Evolutionary conservation across 176 grass and related monocot genomes (phyloP).

Genomic region (Avena atlantica): DNA sequence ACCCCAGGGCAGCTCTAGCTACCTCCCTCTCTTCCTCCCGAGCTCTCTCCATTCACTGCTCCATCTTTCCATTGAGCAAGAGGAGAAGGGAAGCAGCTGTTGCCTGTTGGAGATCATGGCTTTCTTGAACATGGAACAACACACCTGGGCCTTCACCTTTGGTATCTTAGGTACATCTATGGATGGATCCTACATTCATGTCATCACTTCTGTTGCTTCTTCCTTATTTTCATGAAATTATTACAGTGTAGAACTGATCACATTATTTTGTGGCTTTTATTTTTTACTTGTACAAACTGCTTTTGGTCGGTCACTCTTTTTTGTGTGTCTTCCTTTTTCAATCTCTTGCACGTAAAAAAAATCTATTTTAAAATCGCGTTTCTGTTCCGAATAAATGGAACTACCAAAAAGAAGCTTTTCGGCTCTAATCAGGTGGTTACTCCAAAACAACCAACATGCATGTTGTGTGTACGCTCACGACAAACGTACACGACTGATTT

Average conservation of each 20-base stretch:
- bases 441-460: constrained; percentile 27
- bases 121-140: constrained; percentile 67
- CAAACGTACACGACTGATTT: constrained; percentile 22
- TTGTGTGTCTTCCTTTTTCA: not conserved
- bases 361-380: not conserved
- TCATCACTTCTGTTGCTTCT: not conserved
- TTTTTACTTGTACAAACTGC: not conserved
- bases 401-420: constrained; percentile 45
- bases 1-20: constrained; percentile 23
- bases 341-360: not conserved
- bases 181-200: not conserved
- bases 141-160: constrained; percentile 95
- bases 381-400: constrained; percentile 34
- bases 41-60: constrained; percentile 39
- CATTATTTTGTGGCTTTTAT: not conserved
- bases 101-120: constrained; percentile 39
- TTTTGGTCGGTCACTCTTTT: not conserved
- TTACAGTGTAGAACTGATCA: not conserved
- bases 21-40: not conserved
- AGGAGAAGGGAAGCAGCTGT: constrained; percentile 30
- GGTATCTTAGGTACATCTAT: constrained; percentile 84
- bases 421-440: constrained; percentile 36
- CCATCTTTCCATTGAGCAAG: constrained; percentile 13
- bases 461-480: constrained; percentile 36
- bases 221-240: not conserved